Base-by-base conservation (phyloP, 371 early-diverging fungal genomes). In the Globomyces sp. region DNA sequence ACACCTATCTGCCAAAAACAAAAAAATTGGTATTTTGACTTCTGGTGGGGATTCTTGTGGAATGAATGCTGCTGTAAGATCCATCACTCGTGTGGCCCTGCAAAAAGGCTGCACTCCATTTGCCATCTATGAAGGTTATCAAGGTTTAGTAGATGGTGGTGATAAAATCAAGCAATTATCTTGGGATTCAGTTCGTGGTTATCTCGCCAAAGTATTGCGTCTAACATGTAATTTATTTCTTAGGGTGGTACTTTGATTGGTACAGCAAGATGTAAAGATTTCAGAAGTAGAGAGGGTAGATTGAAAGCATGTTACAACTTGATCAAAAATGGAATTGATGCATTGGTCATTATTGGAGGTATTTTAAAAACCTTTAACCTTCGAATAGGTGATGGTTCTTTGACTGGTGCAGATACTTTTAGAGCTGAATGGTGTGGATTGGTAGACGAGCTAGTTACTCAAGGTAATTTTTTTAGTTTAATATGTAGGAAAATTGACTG, bases 41-140 rank as follows among this genome's bases (percentile, higher is more conserved):
- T 92, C 93, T 60, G 99, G 99, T 49, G 99, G 99, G 53, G 99
- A 99, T 82, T 89, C 96, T 3, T 95, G 93, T 9, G 99, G 99
- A 53, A 99, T 99, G 99, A 99, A 99, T 73, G 90, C 97, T 34
- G 92, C 92, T 41, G 97, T 99, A 24, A 87, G 99, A 44, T 89
- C 94, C 9, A 90, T 96, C 43, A 93, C 97, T n/a, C 87, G 99
- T 51, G 89, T 93, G 60, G 90, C 95, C 43, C 86, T 95, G 64
- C 81, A 87, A 47, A 83, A 87, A 24, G 92, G 89, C 1, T 93
- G 94, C 72, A 82, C 90, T 51, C 92, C 96, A 0, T 98, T 85
- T 79, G 91, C 89, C 9, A 90, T 99, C 59, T 92, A 91, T 69
- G 95, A 98, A 74, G 99, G 99, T 8, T 99, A 94, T 76, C 94